Conservation (phyloP, 2,329 filamentous ascomycete genomes). For the Penicillium sp. region DNA sequence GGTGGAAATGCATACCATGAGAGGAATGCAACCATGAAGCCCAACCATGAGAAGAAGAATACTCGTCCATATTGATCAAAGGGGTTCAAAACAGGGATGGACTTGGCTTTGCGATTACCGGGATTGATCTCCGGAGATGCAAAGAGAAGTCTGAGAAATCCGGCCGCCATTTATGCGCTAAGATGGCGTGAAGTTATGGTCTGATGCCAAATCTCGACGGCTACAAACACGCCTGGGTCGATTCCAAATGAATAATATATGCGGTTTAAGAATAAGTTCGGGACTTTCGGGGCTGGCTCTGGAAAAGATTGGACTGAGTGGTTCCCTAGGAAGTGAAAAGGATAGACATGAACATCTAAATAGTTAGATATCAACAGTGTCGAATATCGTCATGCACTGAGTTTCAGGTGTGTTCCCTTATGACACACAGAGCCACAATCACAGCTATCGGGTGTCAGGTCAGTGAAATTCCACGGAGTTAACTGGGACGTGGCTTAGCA, state of each 20-base stretch:
- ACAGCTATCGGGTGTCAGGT: background rate
- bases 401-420: background rate
- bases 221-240: no score
- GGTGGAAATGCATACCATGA: conserved; percentile 90
- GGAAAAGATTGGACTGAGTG: no score
- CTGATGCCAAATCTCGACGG: no score
- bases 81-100: conserved; percentile 74
- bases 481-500: conserved; percentile 4
- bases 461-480: conserved; percentile 1
- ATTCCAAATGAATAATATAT: no score
- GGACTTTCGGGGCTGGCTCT: no score
- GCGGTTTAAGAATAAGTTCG: no score
- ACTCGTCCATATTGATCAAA: conserved; percentile 78
- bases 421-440: conserved; percentile 15
- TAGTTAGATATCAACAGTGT: no score
- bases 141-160: conserved; percentile 30
- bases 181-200: no score
- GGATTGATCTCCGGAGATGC: conserved; percentile 72
- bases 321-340: no score
- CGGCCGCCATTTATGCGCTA: conserved; percentile 27
- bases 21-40: conserved; percentile 84
- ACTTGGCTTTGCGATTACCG: conserved; percentile 76
- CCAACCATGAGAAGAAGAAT: conserved; percentile 86
- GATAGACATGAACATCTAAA: no score
- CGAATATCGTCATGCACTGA: no score